Conservation (phyloP, 805 yeast genomes). For the Cyberlindnera japonica region DNA sequence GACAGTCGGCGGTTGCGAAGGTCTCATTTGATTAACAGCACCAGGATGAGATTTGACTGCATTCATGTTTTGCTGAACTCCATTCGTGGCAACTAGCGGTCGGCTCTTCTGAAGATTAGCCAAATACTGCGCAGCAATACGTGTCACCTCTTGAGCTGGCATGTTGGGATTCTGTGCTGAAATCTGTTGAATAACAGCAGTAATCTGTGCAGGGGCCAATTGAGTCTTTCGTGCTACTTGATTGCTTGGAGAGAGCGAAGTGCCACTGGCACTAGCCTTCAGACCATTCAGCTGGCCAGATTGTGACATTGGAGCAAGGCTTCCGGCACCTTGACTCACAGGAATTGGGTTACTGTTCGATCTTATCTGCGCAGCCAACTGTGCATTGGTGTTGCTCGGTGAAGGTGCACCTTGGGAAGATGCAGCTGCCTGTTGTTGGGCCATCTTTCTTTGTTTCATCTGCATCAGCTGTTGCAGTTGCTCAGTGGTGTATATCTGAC, state of each 20-base stretch:
- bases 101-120: slow-evolving; percentile 49
- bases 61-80: slow-evolving; percentile 1
- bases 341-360: slow-evolving; percentile 23
- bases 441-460: slow-evolving; percentile 27
- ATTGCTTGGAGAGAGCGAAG: slow-evolving; percentile 4
- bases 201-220: slow-evolving; percentile 59
- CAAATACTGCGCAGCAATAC: slow-evolving; percentile 60
- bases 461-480: slow-evolving; percentile 57
- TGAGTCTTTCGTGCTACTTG: slow-evolving; percentile 16
- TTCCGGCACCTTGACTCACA: slow-evolving; percentile 10
- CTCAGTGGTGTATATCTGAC: slow-evolving; percentile 55
- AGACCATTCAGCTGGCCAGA: slow-evolving; percentile 2
- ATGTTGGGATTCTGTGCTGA: slow-evolving; percentile 63
- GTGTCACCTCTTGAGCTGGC: slow-evolving; percentile 60
- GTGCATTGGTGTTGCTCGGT: slow-evolving; percentile 15
- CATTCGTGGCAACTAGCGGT: slow-evolving; percentile 23
- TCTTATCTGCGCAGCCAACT: slow-evolving; percentile 13
- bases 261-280: slow-evolving; percentile 7
- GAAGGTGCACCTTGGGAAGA: slow-evolving; percentile 17
- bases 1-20: slow-evolving; percentile 12
- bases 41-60: slow-evolving; percentile 4
- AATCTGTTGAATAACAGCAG: slow-evolving; percentile 60
- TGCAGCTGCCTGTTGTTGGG: slow-evolving; percentile 20
- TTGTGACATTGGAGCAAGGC: slow-evolving; percentile 10
- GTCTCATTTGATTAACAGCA: slow-evolving; percentile 6